Conservation (phyloP, 2,329 filamentous ascomycete genomes). For the Didymella pinodella region DNA sequence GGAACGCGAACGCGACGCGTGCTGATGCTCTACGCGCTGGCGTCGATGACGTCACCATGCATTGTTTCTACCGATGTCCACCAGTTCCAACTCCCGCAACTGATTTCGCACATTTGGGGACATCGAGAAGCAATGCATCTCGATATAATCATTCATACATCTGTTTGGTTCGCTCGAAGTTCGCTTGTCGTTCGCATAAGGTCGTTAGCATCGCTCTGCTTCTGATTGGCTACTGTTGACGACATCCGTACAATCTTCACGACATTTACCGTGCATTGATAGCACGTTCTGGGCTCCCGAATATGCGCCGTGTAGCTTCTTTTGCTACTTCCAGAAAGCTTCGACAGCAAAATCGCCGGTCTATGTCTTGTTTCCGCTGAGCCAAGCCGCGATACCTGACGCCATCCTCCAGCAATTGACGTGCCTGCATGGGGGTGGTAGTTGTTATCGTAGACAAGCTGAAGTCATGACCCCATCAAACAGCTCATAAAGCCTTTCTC, state of each 20-base stretch:
- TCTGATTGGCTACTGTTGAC: slow-evolving; percentile 16
- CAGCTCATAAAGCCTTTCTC: neutral
- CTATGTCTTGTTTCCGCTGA: neutral
- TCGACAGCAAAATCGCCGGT: neutral
- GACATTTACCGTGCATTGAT: slow-evolving; percentile 6
- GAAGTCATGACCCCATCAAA: neutral
- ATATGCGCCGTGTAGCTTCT: neutral
- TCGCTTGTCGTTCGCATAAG: neutral
- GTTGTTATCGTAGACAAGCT: slow-evolving; percentile 16
- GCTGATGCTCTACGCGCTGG: neutral
- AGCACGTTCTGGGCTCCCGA: slow-evolving; percentile 4
- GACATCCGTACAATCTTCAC: slow-evolving; percentile 17
- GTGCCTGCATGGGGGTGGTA: slow-evolving; percentile 26
- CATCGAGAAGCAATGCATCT: neutral
- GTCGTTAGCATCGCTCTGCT: neutral
- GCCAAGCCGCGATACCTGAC: slow-evolving; percentile 29
- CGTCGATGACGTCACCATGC: neutral
- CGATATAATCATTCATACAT: no score
- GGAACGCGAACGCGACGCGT: neutral
- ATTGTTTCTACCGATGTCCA: neutral
- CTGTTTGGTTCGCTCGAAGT: neutral
- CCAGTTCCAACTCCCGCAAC: neutral
- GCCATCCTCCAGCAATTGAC: slow-evolving; percentile 28
- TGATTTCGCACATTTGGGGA: neutral
- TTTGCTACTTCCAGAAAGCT: neutral